Percentiles rank a stretch among this genome's conserved stretches.
Evolutionary conservation across 208 protist genomes (phyloP).

Genomic region (Leptomonas seymouri): DNA sequence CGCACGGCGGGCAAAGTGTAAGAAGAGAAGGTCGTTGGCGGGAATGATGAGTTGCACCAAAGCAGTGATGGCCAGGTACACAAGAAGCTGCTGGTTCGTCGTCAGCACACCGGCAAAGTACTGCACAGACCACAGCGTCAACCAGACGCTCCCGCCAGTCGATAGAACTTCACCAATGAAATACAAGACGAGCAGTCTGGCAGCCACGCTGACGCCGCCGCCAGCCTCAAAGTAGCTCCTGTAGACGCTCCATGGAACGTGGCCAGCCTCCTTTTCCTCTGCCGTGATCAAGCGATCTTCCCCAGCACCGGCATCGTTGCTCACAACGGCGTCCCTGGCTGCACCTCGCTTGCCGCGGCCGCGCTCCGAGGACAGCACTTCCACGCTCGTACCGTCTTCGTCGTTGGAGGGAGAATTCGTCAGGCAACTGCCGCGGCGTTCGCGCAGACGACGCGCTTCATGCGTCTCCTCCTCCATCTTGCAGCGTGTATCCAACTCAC

Average conservation of each 20-base stretch:
- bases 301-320: conserved; percentile 2
- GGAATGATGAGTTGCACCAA: conserved; percentile 10
- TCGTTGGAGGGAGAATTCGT: background rate
- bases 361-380: conserved; percentile 6
- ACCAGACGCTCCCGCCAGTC: conserved; percentile 39
- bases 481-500: background rate
- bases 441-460: background rate
- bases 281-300: conserved; percentile 40
- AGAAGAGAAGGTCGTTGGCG: conserved; percentile 14
- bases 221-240: conserved; percentile 40
- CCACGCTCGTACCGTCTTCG: background rate
- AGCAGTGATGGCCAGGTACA: conserved; percentile 23
- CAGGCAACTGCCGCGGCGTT: background rate
- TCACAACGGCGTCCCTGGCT: background rate
- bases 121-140: conserved; percentile 63
- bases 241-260: conserved; percentile 58
- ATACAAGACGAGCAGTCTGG: conserved; percentile 33
- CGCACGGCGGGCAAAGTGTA: conserved; percentile 38
- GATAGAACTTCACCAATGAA: conserved; percentile 31
- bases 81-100: conserved; percentile 20
- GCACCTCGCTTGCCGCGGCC: background rate
- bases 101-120: conserved; percentile 30
- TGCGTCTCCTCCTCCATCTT: background rate
- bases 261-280: conserved; percentile 72
- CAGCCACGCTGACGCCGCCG: conserved; percentile 34